Evolutionary conservation across 768 basidiomycete species (phyloP).

Genomic region (Pluteus cervinus): DNA sequence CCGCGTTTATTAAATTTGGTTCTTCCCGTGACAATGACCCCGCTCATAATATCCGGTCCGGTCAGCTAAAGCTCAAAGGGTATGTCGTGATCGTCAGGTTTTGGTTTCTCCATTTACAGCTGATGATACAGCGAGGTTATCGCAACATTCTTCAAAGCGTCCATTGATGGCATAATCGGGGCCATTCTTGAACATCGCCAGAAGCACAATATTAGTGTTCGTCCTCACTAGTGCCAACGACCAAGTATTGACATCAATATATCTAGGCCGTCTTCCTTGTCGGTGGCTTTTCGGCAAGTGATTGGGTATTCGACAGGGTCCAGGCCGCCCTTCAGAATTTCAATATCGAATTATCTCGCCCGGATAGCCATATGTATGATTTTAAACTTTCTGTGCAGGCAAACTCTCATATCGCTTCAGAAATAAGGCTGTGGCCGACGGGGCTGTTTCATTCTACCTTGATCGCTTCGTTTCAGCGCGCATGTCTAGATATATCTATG

Average conservation of each 20-base stretch:
- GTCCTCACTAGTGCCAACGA: background rate
- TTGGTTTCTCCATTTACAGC: background rate
- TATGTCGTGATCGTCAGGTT: constrained; percentile 5
- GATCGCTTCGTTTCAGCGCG: constrained; percentile 10
- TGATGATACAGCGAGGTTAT: constrained; percentile 9
- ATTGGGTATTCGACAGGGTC: constrained; percentile 32
- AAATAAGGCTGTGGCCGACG: constrained; percentile 14
- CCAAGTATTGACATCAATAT: background rate
- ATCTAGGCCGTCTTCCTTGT: constrained; percentile 27
- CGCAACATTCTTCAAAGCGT: constrained; percentile 14
- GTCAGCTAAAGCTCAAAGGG: constrained; percentile 31
- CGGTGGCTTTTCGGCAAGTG: constrained; percentile 41
- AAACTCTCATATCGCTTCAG: constrained; percentile 2
- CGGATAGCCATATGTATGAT: constrained; percentile 38
- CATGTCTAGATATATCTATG: constrained; percentile 11
- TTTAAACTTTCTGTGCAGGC: background rate
- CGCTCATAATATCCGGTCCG: constrained; percentile 27
- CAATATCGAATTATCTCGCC: constrained; percentile 27
- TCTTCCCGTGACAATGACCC: constrained; percentile 29
- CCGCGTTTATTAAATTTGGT: constrained; percentile 36
- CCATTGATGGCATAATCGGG: constrained; percentile 9
- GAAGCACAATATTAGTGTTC: no score
- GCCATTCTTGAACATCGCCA: constrained; percentile 7
- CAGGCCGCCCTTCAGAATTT: constrained; percentile 21
- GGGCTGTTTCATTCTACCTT: constrained; percentile 14